phyloP scores from a whole-genome alignment of 768 basidiomycete genomes.

The Nevesoporus exiguus region DNA sequence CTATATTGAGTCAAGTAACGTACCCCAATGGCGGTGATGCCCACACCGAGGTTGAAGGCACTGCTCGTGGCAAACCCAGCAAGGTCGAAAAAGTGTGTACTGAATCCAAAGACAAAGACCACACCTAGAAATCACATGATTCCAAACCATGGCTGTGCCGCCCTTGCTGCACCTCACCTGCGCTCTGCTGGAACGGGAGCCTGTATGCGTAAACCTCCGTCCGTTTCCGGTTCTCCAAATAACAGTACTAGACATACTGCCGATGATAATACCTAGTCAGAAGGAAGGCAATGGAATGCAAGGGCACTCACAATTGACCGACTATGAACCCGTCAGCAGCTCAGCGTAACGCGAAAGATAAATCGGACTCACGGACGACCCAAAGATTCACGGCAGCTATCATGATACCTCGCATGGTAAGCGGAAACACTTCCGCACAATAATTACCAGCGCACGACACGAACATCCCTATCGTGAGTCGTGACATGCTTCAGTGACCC shows the following conservation, averaged over 20 bases:
- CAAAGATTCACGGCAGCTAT: neutral
- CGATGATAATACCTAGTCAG: neutral
- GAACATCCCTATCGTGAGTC: neutral
- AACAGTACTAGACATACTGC: constrained; percentile 25
- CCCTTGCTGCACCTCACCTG: constrained; percentile 24
- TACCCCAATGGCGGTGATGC: constrained; percentile 27
- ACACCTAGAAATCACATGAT: constrained; percentile 14
- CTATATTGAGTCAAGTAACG: neutral
- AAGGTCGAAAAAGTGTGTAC: constrained; percentile 37
- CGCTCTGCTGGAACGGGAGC: constrained; percentile 29
- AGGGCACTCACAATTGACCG: no score
- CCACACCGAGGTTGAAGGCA: constrained; percentile 33
- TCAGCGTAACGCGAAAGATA: no score
- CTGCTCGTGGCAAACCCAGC: constrained; percentile 27
- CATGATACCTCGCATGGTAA: neutral
- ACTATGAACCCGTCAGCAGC: no score
- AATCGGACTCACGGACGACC: neutral
- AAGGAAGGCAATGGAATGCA: no score
- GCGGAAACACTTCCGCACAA: neutral
- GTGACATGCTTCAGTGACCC: neutral
- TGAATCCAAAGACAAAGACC: constrained; percentile 28
- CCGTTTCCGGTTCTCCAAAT: constrained; percentile 23
- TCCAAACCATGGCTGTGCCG: neutral
- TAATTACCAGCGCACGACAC: neutral
- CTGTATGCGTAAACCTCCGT: constrained; percentile 25